phyloP scores from a whole-genome alignment of 2,329 filamentous ascomycete genomes.

The Ceratocystis albifundus region DNA sequence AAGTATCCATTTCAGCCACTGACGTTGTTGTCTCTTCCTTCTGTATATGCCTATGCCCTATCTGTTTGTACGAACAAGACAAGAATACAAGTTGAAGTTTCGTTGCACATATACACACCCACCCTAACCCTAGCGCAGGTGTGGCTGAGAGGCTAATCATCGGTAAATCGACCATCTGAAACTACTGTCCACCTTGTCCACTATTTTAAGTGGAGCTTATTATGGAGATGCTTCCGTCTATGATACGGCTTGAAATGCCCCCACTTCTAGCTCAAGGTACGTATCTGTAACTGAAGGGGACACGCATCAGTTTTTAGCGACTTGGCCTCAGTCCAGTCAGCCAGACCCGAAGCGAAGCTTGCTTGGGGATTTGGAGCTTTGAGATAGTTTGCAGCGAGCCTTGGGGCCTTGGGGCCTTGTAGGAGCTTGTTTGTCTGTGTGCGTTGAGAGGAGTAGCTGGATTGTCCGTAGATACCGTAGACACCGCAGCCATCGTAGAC shows the following conservation, averaged over 20 bases:
- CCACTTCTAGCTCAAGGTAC: slow-evolving; percentile 10
- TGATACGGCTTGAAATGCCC: not conserved
- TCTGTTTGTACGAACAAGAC: not conserved
- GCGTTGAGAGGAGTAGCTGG: too few relatives aligned
- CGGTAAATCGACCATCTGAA: not conserved
- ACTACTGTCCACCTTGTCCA: slow-evolving; percentile 5
- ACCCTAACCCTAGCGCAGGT: not conserved
- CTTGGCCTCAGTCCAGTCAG: slow-evolving; percentile 14
- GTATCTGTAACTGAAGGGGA: slow-evolving; percentile 8
- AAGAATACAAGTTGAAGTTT: not conserved
- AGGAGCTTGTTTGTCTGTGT: not conserved
- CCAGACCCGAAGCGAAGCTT: not conserved
- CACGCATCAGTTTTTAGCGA: slow-evolving; percentile 19
- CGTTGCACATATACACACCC: too few relatives aligned
- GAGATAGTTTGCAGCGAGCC: not conserved
- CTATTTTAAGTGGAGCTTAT: not conserved
- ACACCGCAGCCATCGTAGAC: too few relatives aligned
- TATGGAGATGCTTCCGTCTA: not conserved
- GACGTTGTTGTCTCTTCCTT: not conserved
- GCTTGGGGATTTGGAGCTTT: not conserved
- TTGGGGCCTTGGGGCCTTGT: not conserved
- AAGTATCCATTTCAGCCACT: not conserved
- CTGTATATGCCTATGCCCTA: too few relatives aligned
- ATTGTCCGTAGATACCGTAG: too few relatives aligned
- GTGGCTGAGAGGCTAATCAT: not conserved